Evolutionary conservation across 352 stramenopile genomes (phyloP).

Genomic region (Globisporangium takayamanum): DNA sequence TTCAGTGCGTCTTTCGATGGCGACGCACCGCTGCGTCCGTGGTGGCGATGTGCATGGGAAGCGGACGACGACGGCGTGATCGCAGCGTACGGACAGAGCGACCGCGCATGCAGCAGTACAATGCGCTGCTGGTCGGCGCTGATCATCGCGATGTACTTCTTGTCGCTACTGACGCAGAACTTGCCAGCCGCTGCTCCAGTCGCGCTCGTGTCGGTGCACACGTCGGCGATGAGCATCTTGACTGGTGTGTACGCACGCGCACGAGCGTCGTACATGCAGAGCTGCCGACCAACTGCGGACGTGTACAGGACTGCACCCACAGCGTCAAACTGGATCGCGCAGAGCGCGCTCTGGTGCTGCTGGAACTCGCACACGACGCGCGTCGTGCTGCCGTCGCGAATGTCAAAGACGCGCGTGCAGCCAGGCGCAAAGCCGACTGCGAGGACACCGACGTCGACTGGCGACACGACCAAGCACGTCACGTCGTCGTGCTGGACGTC

Average conservation of each 20-base stretch:
- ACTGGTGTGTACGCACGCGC: slow-evolving; percentile 42
- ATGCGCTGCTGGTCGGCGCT: slow-evolving; percentile 23
- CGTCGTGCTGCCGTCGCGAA: slow-evolving; percentile 20
- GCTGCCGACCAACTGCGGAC: slow-evolving; percentile 40
- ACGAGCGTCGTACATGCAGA: slow-evolving; percentile 56
- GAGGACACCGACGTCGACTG: slow-evolving; percentile 29
- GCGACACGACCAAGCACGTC: slow-evolving; percentile 52
- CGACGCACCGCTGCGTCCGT: neutral
- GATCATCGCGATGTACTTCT: slow-evolving; percentile 31
- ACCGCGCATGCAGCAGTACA: slow-evolving; percentile 32
- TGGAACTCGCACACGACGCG: slow-evolving; percentile 68
- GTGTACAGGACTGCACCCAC: slow-evolving; percentile 45
- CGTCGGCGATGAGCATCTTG: slow-evolving; percentile 66
- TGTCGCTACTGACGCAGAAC: slow-evolving; percentile 33
- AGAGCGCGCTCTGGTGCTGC: slow-evolving; percentile 77
- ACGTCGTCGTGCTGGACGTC: slow-evolving; percentile 56
- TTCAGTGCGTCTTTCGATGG: slow-evolving; percentile 12
- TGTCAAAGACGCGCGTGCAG: slow-evolving; percentile 79
- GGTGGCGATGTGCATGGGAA: slow-evolving; percentile 5
- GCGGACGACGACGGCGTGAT: slow-evolving; percentile 22
- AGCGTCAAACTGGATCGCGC: slow-evolving; percentile 40
- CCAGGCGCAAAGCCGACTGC: slow-evolving; percentile 79
- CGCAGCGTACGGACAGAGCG: slow-evolving; percentile 27
- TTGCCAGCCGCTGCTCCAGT: slow-evolving; percentile 6
- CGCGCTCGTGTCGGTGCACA: slow-evolving; percentile 10